Percentiles rank a stretch among this genome's conserved stretches.
phyloP scores from a whole-genome alignment of 176 grass and related monocot species.

The Raddia distichophylla region DNA sequence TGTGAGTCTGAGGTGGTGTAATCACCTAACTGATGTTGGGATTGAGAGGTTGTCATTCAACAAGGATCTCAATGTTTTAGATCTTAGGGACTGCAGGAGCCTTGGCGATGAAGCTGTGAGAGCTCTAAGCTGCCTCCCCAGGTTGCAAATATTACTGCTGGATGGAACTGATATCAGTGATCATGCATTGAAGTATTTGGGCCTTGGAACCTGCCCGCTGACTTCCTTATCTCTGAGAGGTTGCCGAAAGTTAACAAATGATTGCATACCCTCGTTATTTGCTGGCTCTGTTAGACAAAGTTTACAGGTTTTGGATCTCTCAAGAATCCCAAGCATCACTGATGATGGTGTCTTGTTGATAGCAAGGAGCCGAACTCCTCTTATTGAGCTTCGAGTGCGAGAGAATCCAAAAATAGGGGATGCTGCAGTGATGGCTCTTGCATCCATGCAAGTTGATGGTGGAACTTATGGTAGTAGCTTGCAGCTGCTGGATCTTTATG shows the following conservation, averaged over 20 bases:
- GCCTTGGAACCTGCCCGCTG: constrained; percentile 65
- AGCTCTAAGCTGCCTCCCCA: constrained; percentile 74
- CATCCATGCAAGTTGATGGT: constrained; percentile 91
- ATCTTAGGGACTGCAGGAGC: constrained; percentile 85
- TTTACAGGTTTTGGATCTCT: constrained; percentile 81
- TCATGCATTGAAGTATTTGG: constrained; percentile 73
- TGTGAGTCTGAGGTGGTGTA: constrained; percentile 90
- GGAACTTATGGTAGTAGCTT: constrained; percentile 71
- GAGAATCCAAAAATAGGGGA: constrained; percentile 76
- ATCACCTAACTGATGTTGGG: constrained; percentile 79
- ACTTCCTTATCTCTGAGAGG: constrained; percentile 83
- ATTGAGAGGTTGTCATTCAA: constrained; percentile 82
- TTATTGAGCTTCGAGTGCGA: constrained; percentile 70
- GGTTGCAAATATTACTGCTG: constrained; percentile 66
- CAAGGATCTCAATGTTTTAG: constrained; percentile 83
- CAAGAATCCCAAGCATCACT: constrained; percentile 70
- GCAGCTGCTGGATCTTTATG: constrained; percentile 76
- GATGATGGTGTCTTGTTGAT: constrained; percentile 77
- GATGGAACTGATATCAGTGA: constrained; percentile 72
- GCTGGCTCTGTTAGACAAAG: constrained; percentile 59
- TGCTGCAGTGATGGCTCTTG: constrained; percentile 85
- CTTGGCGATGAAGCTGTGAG: constrained; percentile 83
- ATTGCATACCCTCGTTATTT: constrained; percentile 68
- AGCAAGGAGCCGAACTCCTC: constrained; percentile 64
- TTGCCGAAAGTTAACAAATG: constrained; percentile 81